Base-by-base conservation (phyloP, 768 basidiomycete genomes). In the Russula dissimulans region DNA sequence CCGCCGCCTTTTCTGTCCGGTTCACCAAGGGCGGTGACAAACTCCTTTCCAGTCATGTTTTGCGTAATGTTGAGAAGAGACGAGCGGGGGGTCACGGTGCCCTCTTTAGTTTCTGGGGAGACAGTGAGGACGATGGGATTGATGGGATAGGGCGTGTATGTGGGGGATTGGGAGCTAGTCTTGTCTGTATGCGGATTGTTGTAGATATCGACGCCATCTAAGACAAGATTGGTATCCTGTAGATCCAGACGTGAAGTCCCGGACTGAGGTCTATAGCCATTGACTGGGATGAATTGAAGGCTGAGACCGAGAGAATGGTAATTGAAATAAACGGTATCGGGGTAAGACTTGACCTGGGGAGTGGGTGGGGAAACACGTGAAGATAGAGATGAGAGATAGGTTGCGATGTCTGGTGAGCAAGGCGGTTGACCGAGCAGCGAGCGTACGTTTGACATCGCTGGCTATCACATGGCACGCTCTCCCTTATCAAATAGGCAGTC, bases 1-100 rank as follows among this genome's bases (percentile, higher is more conserved):
- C 95, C 94, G 22, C 94, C 93, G 7, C 95, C 95, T 70, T 97
- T 98, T 62, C 90, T 79, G 68, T 82, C 82, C 7, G 95, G 95
- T 72, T 97, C 95, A 10, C 93, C 93, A 47, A 97, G 70, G 47
- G 71, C 70, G 31, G 72, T 67, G 9, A 97, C 88, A 61, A 98
- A 84, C 0, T 91, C 84, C 67, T 86, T 85, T 3, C 92, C 95
- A 11, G 81, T 82, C 26, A 83, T 85, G 50, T 75, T 75, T 34
- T 70, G 70, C 7, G 68, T 70, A 8, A 90, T 69, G 15, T 74
- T 71, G 31, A 87, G 67, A 22, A 68, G 65, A 9, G 74, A 45
- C 3, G 79, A 73, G 18, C 79, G 77, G 38, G 68, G 42, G 42
- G 65, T n/a, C n/a, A n/a, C n/a, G n/a, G n/a, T 67, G 4, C 66